Conservation (phyloP, 2,329 filamentous ascomycete species). For the Pestalotiopsis sp. region DNA sequence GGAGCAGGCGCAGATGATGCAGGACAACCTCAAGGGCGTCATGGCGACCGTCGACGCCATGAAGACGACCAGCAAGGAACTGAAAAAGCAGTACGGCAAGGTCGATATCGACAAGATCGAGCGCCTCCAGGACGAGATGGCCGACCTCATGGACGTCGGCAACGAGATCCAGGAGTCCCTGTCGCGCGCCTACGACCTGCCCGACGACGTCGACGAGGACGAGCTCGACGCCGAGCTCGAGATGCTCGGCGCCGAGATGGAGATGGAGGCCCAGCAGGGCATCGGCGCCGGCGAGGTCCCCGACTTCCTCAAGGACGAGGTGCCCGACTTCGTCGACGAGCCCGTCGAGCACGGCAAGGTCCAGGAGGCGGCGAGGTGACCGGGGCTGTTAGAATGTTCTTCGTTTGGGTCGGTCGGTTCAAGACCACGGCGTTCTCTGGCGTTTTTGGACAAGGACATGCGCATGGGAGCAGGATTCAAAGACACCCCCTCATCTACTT, state of each 20-base stretch:
- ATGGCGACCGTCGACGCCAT: constrained; percentile 98
- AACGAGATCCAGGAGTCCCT: constrained; percentile 98
- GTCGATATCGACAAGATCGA: constrained; percentile 98
- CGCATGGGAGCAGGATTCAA: background rate
- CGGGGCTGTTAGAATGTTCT: constrained; percentile 12
- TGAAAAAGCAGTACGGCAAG: constrained; percentile 94
- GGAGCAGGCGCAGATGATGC: constrained; percentile 98
- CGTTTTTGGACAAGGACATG: background rate
- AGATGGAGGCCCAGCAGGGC: constrained; percentile 71
- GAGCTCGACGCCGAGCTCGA: constrained; percentile 97
- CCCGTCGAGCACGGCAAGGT: constrained; percentile 77
- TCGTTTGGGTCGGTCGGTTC: background rate
- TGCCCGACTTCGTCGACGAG: constrained; percentile 92
- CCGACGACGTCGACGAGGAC: constrained; percentile 94
- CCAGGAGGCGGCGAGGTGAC: constrained; percentile 73
- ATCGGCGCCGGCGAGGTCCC: constrained; percentile 64
- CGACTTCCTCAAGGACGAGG: constrained; percentile 87
- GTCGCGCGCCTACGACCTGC: constrained; percentile 87
- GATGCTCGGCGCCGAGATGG: constrained; percentile 90
- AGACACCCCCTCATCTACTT: too few species aligned
- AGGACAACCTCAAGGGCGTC: constrained; percentile 96
- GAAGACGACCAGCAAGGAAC: constrained; percentile 92
- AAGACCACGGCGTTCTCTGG: constrained; percentile 2
- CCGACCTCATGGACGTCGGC: constrained; percentile 93
- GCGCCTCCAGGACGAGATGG: constrained; percentile 98